These are phyloP conservation scores for Delitschia confertaspora DNA, from an alignment of 495 filamentous ascomycete species.

Conservation along the genomic window DNA sequence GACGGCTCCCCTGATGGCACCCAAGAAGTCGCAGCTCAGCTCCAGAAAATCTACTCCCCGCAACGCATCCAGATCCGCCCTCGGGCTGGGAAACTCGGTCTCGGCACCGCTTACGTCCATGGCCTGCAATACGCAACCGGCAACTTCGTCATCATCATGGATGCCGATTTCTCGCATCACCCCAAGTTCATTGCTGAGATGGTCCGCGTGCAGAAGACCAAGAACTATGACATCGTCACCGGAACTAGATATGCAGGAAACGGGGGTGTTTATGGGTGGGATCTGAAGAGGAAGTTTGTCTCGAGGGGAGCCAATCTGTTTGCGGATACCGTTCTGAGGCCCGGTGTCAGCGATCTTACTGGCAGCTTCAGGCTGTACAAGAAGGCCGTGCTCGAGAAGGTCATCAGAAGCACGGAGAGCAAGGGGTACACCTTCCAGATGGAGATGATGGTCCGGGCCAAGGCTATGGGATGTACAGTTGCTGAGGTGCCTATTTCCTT, in stretches of 20 bases:
- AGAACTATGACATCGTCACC: slow-evolving; percentile 88
- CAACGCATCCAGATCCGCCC: slow-evolving; percentile 73
- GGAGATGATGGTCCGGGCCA: slow-evolving; percentile 92
- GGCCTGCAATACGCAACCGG: slow-evolving; percentile 78
- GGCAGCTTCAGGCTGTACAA: slow-evolving; percentile 94
- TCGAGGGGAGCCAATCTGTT: slow-evolving; percentile 88
- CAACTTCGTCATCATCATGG: slow-evolving; percentile 98
- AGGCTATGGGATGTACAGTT: slow-evolving; percentile 82
- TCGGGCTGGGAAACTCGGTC: slow-evolving; percentile 86
- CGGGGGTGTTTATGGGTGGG: slow-evolving; percentile 95
- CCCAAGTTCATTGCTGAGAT: slow-evolving; percentile 91
- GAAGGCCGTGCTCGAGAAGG: slow-evolving; percentile 76
- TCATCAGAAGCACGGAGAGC: slow-evolving; percentile 80
- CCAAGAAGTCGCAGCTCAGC: slow-evolving; percentile 77
- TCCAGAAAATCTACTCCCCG: slow-evolving; percentile 68
- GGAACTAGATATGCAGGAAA: slow-evolving; percentile 85
- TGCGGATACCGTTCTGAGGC: slow-evolving; percentile 85
- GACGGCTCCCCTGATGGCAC: slow-evolving; percentile 96
- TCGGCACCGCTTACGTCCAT: slow-evolving; percentile 95
- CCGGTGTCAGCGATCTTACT: slow-evolving; percentile 93
- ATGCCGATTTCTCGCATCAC: slow-evolving; percentile 98
- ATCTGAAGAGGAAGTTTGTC: slow-evolving; percentile 91
- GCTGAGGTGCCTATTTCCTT: slow-evolving; percentile 93
- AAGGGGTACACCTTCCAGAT: slow-evolving; percentile 99
- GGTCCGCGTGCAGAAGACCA: slow-evolving; percentile 60